These are phyloP conservation scores for Russula vinacea DNA, from an alignment of 768 basidiomycete genomes.

Conservation along the genomic window DNA sequence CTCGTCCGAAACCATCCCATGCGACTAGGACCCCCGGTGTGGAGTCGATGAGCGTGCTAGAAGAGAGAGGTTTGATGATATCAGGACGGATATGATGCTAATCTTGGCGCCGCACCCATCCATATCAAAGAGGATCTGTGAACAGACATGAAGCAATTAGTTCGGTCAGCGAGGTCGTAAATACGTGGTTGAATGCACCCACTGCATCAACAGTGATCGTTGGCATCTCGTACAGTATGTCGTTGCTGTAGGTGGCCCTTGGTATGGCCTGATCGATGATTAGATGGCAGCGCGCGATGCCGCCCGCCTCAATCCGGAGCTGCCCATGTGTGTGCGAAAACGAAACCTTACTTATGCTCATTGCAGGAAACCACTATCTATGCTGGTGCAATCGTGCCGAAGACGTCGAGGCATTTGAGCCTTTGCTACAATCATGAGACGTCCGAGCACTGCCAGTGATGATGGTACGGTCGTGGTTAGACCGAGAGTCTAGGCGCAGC, in stretches of 20 bases:
- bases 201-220: constrained; percentile 53
- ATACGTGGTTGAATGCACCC: background rate
- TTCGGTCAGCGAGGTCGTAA: background rate
- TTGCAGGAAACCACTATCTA: background rate
- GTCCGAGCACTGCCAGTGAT: too few species aligned
- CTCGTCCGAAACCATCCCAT: constrained; percentile 66
- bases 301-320: background rate
- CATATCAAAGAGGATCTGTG: constrained; percentile 65
- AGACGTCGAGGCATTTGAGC: background rate
- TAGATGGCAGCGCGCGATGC: background rate
- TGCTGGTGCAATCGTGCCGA: too few species aligned
- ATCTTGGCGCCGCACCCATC: constrained; percentile 49
- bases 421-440: background rate
- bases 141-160: background rate
- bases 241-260: too few species aligned
- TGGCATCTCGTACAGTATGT: constrained; percentile 34
- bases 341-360: background rate
- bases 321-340: too few species aligned
- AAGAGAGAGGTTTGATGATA: background rate
- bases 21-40: constrained; percentile 78
- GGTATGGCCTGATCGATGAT: background rate
- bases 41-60: constrained; percentile 73
- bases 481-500: too few species aligned
- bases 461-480: too few species aligned
- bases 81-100: background rate